Conservation (phyloP, 1,284 basidiomycete genomes). For the Tranzscheliella williamsii region DNA sequence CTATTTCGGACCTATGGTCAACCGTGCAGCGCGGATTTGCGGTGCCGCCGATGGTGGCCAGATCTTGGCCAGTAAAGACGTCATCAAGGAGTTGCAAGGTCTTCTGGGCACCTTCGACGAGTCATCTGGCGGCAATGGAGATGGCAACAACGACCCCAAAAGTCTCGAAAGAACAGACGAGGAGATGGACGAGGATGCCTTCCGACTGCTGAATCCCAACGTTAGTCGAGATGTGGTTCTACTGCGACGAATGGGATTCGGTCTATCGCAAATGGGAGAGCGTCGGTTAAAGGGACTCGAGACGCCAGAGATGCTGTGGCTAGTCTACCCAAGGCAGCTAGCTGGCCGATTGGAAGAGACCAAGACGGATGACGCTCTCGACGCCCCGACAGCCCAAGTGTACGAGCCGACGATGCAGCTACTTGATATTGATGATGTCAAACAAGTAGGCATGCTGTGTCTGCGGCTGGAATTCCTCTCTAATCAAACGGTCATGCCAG, state of each 20-base stretch:
- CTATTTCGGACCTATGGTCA: constrained; percentile 62
- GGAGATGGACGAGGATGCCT: constrained; percentile 57
- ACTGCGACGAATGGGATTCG: constrained; percentile 75
- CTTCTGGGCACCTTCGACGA: constrained; percentile 46
- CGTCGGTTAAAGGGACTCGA: constrained; percentile 92
- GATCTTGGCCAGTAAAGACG: constrained; percentile 88
- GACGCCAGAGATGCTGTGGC: constrained; percentile 72
- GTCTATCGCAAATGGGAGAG: constrained; percentile 80
- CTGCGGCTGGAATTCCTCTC: constrained; percentile 82
- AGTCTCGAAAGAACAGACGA: constrained; percentile 24
- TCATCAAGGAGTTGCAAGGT: constrained; percentile 62
- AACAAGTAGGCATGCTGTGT: constrained; percentile 74
- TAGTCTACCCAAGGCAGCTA: constrained; percentile 80
- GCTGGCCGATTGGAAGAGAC: constrained; percentile 73
- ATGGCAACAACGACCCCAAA: constrained; percentile 5
- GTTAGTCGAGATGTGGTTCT: constrained; percentile 68
- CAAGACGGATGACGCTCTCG: constrained; percentile 63
- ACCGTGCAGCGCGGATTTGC: constrained; percentile 78
- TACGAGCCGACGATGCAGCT: constrained; percentile 66
- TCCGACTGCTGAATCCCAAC: constrained; percentile 54
- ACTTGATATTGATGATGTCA: constrained; percentile 75
- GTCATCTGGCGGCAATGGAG: constrained; percentile 8
- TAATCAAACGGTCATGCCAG: constrained; percentile 67
- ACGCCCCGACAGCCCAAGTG: constrained; percentile 51
- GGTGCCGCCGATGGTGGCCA: constrained; percentile 88